phyloP scores from a whole-genome alignment of 2,329 filamentous ascomycete species.

The Laburnicola sp. region DNA sequence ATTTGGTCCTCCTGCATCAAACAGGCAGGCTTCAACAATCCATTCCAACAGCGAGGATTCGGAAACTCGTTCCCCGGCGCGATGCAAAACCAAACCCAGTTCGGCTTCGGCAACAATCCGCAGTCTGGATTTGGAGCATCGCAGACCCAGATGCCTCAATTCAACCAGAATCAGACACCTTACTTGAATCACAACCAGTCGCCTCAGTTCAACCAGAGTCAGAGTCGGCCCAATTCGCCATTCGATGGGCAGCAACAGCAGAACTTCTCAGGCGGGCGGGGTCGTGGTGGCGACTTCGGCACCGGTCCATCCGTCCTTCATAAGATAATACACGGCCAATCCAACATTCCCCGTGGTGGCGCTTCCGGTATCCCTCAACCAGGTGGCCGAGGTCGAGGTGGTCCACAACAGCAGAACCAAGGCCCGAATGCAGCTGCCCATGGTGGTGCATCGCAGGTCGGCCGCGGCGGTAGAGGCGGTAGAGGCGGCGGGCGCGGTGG shows the following conservation, averaged over 20 bases:
- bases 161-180: no score
- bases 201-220: slow-evolving; percentile 11
- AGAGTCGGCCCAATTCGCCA: slow-evolving; percentile 23
- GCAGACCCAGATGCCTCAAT: no score
- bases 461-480: slow-evolving; percentile 34
- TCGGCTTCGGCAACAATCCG: no score
- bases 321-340: slow-evolving; percentile 23
- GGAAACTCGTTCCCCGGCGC: no score
- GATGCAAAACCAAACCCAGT: neutral
- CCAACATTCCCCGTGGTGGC: slow-evolving; percentile 38
- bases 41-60: neutral
- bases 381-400: slow-evolving; percentile 25
- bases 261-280: slow-evolving; percentile 18
- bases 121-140: no score
- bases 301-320: slow-evolving; percentile 38
- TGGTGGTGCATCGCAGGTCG: slow-evolving; percentile 25
- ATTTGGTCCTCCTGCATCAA: slow-evolving; percentile 1
- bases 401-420: slow-evolving; percentile 24
- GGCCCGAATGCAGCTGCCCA: slow-evolving; percentile 15
- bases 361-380: slow-evolving; percentile 38
- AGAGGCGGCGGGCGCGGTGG: slow-evolving; percentile 24
- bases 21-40: neutral
- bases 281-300: slow-evolving; percentile 25
- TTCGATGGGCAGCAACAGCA: slow-evolving; percentile 25
- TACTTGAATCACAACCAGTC: no score